Percentiles rank a stretch among this genome's conserved stretches.
Evolutionary conservation across 2,329 filamentous ascomycete genomes (phyloP).

Genomic region (Chalaropsis thielavioides): DNA sequence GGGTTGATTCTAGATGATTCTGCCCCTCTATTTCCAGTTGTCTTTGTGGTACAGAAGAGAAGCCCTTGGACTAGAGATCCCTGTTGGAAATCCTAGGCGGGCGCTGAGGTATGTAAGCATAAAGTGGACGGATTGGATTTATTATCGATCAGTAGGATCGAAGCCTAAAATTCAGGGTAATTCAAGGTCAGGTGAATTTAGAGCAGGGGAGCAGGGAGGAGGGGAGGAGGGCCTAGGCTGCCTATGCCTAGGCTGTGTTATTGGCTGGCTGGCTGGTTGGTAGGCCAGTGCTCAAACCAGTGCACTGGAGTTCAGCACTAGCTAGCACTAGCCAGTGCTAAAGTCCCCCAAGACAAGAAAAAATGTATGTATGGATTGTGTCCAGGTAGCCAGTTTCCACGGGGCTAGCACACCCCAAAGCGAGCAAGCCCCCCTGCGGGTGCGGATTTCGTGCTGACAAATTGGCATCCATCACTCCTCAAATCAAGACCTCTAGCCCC

Average conservation of each 20-base stretch:
- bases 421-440: neutral
- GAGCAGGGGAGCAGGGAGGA: neutral
- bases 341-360: neutral
- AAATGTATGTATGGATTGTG: neutral
- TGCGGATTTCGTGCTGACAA: neutral
- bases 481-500: no score
- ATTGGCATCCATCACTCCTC: neutral
- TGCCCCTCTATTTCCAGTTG: neutral
- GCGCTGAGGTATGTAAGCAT: no score
- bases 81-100: neutral
- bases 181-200: neutral
- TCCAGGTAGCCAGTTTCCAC: neutral
- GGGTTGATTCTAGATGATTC: constrained; percentile 4
- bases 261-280: neutral
- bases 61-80: neutral
- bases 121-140: no score
- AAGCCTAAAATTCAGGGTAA: neutral
- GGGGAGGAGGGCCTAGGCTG: neutral
- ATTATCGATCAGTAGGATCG: neutral
- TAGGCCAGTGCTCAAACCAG: no score
- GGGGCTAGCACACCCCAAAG: neutral
- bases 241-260: neutral
- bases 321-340: neutral
- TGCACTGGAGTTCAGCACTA: no score
- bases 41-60: neutral